phyloP scores from a whole-genome alignment of 306 rosid species.

The Vigna angularis region DNA sequence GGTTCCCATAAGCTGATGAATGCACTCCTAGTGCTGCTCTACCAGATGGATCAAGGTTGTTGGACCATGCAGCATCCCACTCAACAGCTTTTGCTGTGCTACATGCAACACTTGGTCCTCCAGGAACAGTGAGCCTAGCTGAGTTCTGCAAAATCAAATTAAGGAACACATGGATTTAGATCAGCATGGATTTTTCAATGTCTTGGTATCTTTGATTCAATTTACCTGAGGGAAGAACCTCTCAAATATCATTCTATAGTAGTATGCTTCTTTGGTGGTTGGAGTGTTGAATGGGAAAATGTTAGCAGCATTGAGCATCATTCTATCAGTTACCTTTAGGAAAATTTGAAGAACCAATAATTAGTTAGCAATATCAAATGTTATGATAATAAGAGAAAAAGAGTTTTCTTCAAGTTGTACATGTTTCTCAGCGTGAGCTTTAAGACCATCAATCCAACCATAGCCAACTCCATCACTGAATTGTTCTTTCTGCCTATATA shows the following conservation, averaged over 20 bases:
- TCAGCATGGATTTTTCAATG: background rate
- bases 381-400: background rate
- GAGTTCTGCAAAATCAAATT: conserved; percentile 65
- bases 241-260: conserved; percentile 87
- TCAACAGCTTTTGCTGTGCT: conserved; percentile 86
- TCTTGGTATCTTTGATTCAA: background rate
- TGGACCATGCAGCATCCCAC: conserved; percentile 87
- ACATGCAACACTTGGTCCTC: conserved; percentile 90
- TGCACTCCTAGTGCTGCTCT: conserved; percentile 89
- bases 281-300: conserved; percentile 95
- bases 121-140: conserved; percentile 78
- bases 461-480: conserved; percentile 95
- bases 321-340: conserved; percentile 71
- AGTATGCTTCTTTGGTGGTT: conserved; percentile 75
- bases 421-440: conserved; percentile 75
- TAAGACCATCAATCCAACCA: conserved; percentile 92
- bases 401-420: conserved; percentile 48
- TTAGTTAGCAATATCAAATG: conserved; percentile 18
- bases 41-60: conserved; percentile 85
- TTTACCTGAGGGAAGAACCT: conserved; percentile 91
- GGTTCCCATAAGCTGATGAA: conserved; percentile 59
- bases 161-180: background rate
- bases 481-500: conserved; percentile 89
- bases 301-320: conserved; percentile 75
- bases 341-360: conserved; percentile 9